Evolutionary conservation across 164 flowering plant species (phyloP), one percentile per base, ranked within the genome.

Genomic region (Berberis vulgaris): DNA sequence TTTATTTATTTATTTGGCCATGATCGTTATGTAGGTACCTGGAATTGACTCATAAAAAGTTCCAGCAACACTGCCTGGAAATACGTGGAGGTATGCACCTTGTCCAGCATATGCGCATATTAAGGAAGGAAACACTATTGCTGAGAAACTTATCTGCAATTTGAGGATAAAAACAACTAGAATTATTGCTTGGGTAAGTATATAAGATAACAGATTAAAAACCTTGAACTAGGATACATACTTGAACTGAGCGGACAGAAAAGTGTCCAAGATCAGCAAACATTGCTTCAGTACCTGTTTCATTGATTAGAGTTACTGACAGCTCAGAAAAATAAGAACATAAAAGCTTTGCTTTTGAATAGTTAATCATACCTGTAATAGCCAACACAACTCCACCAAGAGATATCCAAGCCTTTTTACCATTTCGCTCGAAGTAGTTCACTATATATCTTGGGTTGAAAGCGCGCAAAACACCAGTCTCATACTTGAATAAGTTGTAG

Each of bases 201-300:
- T 39, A 26, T 2, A n/a, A 9, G 41, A 54, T 40, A 11, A 56
- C 5, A 10, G 2, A 41, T n/a, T 57, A n/a, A 26, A 5, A 54
- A 55, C 52, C 52, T 11, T 6, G 52, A 6, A 49, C 6, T 49
- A 49, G 52, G 6, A 6, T 44, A 61, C 81, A 65, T 71, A 90
- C 86, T 73, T 87, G 97, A 12, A 91, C 69, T 7, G 98, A 74
- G 45, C 66, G 77, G 8, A 89, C 80, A 40, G 68, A 78, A 75
- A 91, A 91, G 67, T 91, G 96, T 26, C 92, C 92, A 5, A 91
- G 75, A 75, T 91, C 96, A 50, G 96, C 98, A 77, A 91, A 91
- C 88, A 91, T 80, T 11, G 96, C 98, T 71, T 91, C 98, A 1
- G 98, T 81, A 3, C 97, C 97, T 88, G 80, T 68, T 65, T n/a